A percentile compares a stretch with the other conserved stretches of the same genome.
Conservation (phyloP, 2,329 filamentous ascomycete species). For the Pyrenochaeta sp. region DNA sequence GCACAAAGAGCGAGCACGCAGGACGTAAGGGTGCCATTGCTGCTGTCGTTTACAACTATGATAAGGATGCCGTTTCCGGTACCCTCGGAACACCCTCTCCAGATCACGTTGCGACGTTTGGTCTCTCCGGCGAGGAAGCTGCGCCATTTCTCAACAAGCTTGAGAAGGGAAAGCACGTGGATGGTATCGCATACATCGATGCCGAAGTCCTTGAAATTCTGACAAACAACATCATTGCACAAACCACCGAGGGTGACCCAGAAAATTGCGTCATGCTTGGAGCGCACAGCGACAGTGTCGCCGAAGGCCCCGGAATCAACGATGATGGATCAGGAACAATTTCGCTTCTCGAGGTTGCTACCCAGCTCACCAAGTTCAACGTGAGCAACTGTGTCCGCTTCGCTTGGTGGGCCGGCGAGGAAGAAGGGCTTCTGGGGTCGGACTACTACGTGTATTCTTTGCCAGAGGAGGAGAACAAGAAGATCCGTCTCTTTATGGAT, state of each 20-base stretch:
- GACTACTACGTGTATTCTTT: conserved; percentile 49
- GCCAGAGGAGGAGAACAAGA: conserved; percentile 44
- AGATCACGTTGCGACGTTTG: conserved; percentile 72
- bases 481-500: conserved; percentile 53
- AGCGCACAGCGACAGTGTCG: conserved; percentile 51
- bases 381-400: conserved; percentile 51
- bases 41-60: conserved; percentile 79
- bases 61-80: conserved; percentile 65
- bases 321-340: conserved; percentile 51
- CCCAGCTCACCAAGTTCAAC: conserved; percentile 49
- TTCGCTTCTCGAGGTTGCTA: conserved; percentile 50
- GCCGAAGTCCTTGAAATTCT: conserved; percentile 57
- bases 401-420: conserved; percentile 50
- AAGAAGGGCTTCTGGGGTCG: conserved; percentile 50
- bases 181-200: conserved; percentile 56
- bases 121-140: conserved; percentile 69
- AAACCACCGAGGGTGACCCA: conserved; percentile 48
- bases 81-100: conserved; percentile 71
- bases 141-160: conserved; percentile 59
- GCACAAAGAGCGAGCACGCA: conserved; percentile 73
- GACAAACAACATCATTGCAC: conserved; percentile 54
- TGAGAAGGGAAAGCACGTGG: conserved; percentile 57
- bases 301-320: conserved; percentile 52
- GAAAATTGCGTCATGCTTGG: conserved; percentile 52
- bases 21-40: conserved; percentile 75